Evolutionary conservation across 1,284 basidiomycete genomes (phyloP).

Genomic region (Trametes versicolor): DNA sequence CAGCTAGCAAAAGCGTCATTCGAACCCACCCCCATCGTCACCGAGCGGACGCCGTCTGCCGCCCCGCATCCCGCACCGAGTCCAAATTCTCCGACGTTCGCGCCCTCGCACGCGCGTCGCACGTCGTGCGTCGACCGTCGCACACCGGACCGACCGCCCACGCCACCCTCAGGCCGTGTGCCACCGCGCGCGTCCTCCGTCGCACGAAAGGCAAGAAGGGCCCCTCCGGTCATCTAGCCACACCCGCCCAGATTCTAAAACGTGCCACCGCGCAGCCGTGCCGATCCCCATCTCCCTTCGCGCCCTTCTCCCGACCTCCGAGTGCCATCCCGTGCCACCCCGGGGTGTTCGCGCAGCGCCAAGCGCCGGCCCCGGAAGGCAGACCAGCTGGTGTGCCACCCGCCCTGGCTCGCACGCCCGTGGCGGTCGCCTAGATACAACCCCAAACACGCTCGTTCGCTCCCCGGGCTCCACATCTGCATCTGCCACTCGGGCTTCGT

Average conservation of each 20-base stretch:
- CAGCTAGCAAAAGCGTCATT: too few species aligned
- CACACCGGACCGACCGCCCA: conserved; percentile 6
- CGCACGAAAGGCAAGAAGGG: conserved; percentile 19
- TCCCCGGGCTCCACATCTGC: conserved; percentile 1
- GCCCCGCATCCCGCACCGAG: background rate
- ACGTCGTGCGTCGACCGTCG: background rate
- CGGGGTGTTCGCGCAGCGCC: background rate
- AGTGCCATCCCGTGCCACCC: background rate
- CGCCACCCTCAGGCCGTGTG: background rate
- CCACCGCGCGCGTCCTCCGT: conserved; percentile 8
- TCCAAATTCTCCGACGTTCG: background rate
- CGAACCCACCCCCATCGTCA: background rate
- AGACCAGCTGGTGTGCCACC: background rate
- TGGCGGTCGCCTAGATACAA: conserved; percentile 8
- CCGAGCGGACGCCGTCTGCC: background rate
- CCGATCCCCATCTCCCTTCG: conserved; percentile 16
- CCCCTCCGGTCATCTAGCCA: conserved; percentile 8
- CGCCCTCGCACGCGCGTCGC: conserved; percentile 4
- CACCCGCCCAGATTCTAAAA: background rate
- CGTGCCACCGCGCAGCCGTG: background rate
- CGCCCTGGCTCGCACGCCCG: conserved; percentile 2
- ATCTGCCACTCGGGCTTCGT: conserved; percentile 1
- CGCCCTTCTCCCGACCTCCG: conserved; percentile 8
- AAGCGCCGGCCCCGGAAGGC: background rate
- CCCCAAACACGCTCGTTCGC: background rate